Conservation (phyloP, 2,329 filamentous ascomycete genomes). For the Colletotrichum somersetense region DNA sequence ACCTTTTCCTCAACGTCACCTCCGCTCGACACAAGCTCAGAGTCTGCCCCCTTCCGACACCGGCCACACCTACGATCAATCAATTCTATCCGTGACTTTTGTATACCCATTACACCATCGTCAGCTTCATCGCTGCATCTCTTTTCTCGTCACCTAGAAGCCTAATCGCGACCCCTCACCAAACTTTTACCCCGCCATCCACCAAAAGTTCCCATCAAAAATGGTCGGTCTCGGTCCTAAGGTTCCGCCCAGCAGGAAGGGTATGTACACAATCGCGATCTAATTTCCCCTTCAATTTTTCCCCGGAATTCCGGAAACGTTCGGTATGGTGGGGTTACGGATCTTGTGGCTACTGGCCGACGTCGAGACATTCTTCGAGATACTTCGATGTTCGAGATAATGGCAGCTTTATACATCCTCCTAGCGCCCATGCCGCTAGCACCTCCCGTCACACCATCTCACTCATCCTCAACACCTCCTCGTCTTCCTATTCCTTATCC, state of each 20-base stretch:
- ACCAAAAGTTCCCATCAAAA: conserved; percentile 48
- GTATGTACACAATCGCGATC: conserved; percentile 63
- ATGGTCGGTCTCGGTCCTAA: conserved; percentile 66
- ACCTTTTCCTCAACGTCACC: conserved; percentile 39
- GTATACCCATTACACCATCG: not conserved
- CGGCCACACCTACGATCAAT: conserved; percentile 2
- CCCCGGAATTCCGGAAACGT: not conserved
- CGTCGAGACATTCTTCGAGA: conserved; percentile 26
- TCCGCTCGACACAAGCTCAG: conserved; percentile 21
- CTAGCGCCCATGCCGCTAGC: conserved; percentile 12
- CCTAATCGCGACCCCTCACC: conserved; percentile 38
- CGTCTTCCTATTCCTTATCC: conserved; percentile 16
- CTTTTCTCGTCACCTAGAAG: conserved; percentile 10
- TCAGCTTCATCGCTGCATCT: conserved; percentile 4
- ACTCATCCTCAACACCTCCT: conserved; percentile 38
- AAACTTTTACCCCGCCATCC: conserved; percentile 49
- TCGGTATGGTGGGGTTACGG: conserved; percentile 16
- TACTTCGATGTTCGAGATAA: conserved; percentile 16
- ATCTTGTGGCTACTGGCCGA: not conserved
- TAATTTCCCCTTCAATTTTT: conserved; percentile 28
- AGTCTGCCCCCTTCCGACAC: conserved; percentile 14
- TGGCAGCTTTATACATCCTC: conserved; percentile 13
- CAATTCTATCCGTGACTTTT: conserved; percentile 5
- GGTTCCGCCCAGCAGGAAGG: conserved; percentile 70
- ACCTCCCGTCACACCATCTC: conserved; percentile 31